phyloP scores from a whole-genome alignment of 1,139 yeast genomes.

The Spathaspora sp. region DNA sequence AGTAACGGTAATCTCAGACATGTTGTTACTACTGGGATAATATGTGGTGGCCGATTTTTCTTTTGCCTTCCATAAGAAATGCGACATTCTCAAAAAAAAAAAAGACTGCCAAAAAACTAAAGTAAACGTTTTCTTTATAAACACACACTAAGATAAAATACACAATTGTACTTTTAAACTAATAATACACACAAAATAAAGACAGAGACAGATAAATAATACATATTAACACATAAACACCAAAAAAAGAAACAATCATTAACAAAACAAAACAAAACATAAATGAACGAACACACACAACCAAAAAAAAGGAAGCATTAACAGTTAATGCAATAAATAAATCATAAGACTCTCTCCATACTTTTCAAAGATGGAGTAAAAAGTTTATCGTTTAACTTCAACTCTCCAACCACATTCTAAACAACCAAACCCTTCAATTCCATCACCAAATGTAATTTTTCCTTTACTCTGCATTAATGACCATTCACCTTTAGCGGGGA shows the following conservation, averaged over 20 bases:
- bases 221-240: conserved; percentile 1
- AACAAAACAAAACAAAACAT: not conserved
- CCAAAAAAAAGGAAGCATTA: too few species aligned
- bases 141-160: too few species aligned
- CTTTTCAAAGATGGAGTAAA: not conserved
- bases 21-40: conserved; percentile 4
- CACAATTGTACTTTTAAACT: not conserved
- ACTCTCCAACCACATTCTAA: conserved; percentile 62
- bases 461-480: conserved; percentile 79
- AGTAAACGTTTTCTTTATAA: not conserved
- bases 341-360: not conserved
- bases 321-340: not conserved
- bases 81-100: too few species aligned
- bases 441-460: conserved; percentile 41
- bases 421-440: conserved; percentile 54
- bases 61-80: not conserved
- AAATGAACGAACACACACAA: not conserved
- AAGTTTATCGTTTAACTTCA: conserved; percentile 30
- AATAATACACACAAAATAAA: not conserved
- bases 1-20: conserved; percentile 29
- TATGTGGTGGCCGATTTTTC: not conserved
- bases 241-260: not conserved
- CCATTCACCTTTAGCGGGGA: conserved; percentile 97
- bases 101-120: conserved; percentile 1
- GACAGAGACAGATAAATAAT: not conserved